Percentiles rank a stretch among this genome's conserved stretches.
phyloP scores from a whole-genome alignment of 345 rosid genomes.

The Syzygium grande region DNA sequence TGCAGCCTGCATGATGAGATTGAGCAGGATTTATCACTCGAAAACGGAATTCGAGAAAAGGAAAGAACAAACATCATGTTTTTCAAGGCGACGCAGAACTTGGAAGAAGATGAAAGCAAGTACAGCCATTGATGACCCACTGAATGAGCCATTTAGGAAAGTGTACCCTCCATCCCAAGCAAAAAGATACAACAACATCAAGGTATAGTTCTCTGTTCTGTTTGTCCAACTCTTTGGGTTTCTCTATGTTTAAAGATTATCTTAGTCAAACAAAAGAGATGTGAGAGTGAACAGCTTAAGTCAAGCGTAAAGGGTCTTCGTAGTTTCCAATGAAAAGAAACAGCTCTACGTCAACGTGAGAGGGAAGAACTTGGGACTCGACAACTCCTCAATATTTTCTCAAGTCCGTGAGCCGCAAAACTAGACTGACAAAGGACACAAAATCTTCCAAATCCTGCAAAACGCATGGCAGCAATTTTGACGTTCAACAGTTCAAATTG shows the following conservation, averaged over 20 bases:
- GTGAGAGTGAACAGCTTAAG: neutral
- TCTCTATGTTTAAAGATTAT: neutral
- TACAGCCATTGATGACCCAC: too few relatives aligned
- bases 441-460: neutral
- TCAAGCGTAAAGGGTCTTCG: neutral
- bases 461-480: neutral
- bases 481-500: neutral
- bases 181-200: neutral
- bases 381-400: neutral
- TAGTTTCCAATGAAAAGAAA: too few relatives aligned
- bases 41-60: too few relatives aligned
- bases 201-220: fast-evolving
- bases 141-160: too few relatives aligned
- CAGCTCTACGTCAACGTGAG: neutral
- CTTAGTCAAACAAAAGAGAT: neutral
- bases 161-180: neutral
- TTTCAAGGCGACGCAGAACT: too few relatives aligned
- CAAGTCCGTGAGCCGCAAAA: neutral
- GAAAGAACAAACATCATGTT: too few relatives aligned
- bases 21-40: too few relatives aligned
- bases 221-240: neutral
- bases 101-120: too few relatives aligned
- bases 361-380: neutral
- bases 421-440: neutral
- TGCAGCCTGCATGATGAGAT: too few relatives aligned